Evolutionary conservation across 1,139 yeast species (phyloP), one percentile per base, ranked within the genome.

Genomic region (Meyerozyma guilliermondii): DNA sequence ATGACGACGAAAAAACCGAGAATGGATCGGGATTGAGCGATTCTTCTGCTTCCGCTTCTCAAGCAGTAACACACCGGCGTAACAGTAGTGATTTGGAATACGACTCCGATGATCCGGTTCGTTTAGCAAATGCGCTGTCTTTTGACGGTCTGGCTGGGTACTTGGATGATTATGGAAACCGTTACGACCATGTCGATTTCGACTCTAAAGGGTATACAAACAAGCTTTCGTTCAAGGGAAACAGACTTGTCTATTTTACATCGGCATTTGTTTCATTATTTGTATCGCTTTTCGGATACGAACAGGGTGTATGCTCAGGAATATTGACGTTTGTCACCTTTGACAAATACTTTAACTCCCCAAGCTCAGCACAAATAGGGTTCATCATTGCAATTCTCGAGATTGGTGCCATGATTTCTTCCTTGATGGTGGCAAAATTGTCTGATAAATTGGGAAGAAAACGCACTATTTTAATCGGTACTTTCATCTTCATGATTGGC

Each of bases 281-380:
- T 42, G 95, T 88, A 11, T 83, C 88, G 44, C 68, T 88, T 28
- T 88, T 87, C 59, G 96, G 96, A 4, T 88, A 86, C 62, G 96
- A 88, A 59, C 96, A 88, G 63, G 96, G 96, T 43, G 95, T 87
- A 39, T 86, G 91, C 80, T 80, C 88, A 29, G 92, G 95, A 4
- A 80, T 88, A 38, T 56, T 71, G 40, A 71, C 75, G n/a, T 71
- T 63, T 47, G 70, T 59, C 14, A 71, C 78, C 1, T 74, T 83
- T 49, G 73, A 74, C 22, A 48, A 52, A 35, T 76, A 68, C 54
- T 77, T 75, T 50, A 47, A 69, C 47, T 50, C 71, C 38, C 82
- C 82, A 3, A 58, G 63, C 13, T 63, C 78, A 26, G 58, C 77
- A 1, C 65, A 66, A 45, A 71, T 77, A 39, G 82, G 82, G 2